Conservation (phyloP, 2,329 filamentous ascomycete species). For the Drechslerella dactyloides region DNA sequence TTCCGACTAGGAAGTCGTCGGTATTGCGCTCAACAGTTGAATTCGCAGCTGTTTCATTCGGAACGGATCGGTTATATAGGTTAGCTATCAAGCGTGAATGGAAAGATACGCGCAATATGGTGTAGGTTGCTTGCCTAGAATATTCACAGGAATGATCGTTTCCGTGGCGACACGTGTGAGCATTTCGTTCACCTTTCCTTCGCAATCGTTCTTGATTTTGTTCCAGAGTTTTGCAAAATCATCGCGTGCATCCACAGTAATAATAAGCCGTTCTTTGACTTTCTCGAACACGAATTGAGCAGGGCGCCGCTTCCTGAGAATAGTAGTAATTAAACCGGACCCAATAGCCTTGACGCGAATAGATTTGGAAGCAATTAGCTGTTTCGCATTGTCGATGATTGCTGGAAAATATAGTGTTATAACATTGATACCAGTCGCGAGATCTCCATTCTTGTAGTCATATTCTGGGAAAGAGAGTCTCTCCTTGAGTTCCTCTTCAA, state of each 20-base stretch:
- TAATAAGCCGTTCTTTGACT: background rate
- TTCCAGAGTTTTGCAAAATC: constrained; percentile 5
- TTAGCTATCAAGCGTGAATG: background rate
- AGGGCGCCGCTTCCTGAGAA: background rate
- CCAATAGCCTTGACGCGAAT: constrained; percentile 25
- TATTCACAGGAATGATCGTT: background rate
- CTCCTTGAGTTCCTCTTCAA: background rate
- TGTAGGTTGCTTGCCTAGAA: background rate
- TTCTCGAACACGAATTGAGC: background rate
- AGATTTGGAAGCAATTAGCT: constrained; percentile 6
- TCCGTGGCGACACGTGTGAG: background rate
- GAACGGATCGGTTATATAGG: background rate
- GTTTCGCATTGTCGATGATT: constrained; percentile 2
- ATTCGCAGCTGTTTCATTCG: background rate
- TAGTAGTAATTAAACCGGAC: constrained; percentile 14
- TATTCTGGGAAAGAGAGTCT: constrained; percentile 9
- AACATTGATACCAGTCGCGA: background rate
- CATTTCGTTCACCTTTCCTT: background rate
- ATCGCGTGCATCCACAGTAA: background rate
- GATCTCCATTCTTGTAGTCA: background rate
- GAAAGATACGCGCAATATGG: background rate
- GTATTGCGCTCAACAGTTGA: background rate
- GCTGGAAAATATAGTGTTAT: background rate
- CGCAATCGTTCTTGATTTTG: background rate
- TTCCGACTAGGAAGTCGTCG: background rate